Conservation (phyloP, 352 stramenopile species). For the Phytophthora multivora region DNA sequence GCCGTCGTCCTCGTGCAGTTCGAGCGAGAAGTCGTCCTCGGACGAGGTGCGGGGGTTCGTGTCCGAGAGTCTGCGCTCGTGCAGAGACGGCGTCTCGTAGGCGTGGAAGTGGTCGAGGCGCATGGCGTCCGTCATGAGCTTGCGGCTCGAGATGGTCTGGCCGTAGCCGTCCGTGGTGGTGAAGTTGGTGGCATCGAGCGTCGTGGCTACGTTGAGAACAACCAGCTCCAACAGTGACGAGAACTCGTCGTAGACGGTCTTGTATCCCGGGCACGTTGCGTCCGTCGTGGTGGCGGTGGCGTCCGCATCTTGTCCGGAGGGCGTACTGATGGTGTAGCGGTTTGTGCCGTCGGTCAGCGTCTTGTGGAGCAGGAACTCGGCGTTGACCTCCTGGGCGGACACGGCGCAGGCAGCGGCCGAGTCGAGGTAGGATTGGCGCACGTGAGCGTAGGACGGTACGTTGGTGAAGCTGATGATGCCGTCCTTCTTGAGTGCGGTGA, state of each 20-base stretch:
- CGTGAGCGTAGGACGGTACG: conserved; percentile 51
- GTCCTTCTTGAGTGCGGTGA: conserved; percentile 61
- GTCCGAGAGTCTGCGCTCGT: conserved; percentile 24
- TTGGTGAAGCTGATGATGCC: conserved; percentile 75
- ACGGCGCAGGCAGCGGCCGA: conserved; percentile 58
- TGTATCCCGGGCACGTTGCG: conserved; percentile 45
- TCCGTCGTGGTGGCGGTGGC: conserved; percentile 34
- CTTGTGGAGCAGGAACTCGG: conserved; percentile 60
- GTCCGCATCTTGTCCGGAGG: conserved; percentile 45
- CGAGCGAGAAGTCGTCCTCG: conserved; percentile 47
- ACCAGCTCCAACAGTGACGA: conserved; percentile 50
- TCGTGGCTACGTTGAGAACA: conserved; percentile 46
- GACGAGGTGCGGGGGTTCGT: neutral
- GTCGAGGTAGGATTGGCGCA: conserved; percentile 53
- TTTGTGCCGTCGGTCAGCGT: conserved; percentile 64
- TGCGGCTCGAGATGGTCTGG: conserved; percentile 41
- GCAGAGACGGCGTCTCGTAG: conserved; percentile 43
- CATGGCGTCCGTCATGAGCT: conserved; percentile 58
- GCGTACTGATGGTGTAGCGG: conserved; percentile 74
- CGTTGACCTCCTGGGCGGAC: conserved; percentile 26
- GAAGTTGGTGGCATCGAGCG: conserved; percentile 52
- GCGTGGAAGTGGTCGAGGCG: conserved; percentile 71
- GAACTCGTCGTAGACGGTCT: conserved; percentile 43
- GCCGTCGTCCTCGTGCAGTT: conserved; percentile 63
- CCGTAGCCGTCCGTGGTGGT: conserved; percentile 45